These are phyloP conservation scores for Cercospora sp. DNA, from an alignment of 2,329 filamentous ascomycete species.

Conservation along the genomic window DNA sequence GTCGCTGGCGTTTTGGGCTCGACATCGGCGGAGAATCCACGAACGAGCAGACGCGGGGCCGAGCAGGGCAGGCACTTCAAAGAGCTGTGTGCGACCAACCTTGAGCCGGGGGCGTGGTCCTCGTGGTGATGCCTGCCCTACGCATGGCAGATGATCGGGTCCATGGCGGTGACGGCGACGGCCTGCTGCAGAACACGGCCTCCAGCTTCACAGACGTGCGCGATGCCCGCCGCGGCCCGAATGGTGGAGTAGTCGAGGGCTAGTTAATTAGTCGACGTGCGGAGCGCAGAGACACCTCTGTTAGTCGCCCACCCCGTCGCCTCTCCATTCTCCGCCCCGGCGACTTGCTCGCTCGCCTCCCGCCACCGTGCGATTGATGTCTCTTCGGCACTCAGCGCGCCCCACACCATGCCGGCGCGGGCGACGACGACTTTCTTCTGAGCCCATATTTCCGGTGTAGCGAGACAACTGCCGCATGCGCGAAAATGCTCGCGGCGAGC, in stretches of 20 bases:
- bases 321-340: neutral
- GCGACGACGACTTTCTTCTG: neutral
- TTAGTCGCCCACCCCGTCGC: neutral
- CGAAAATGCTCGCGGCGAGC: slow-evolving; percentile 35
- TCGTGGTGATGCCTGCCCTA: neutral
- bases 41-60: neutral
- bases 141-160: neutral
- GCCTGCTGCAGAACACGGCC: neutral
- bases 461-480: slow-evolving; percentile 11
- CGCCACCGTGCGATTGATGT: neutral
- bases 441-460: neutral
- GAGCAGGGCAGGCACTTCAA: neutral
- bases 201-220: neutral
- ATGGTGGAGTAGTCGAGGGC: neutral
- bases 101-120: neutral
- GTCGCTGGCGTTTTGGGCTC: neutral
- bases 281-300: neutral
- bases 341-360: neutral
- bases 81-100: neutral
- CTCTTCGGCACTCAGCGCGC: neutral
- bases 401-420: neutral
- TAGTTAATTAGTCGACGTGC: neutral
- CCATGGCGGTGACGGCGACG: neutral
- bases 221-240: neutral
- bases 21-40: neutral